Evolutionary conservation across 768 basidiomycete genomes (phyloP), one percentile per base, ranked within the genome.

Genomic region (Hypsizygus marmoreus): DNA sequence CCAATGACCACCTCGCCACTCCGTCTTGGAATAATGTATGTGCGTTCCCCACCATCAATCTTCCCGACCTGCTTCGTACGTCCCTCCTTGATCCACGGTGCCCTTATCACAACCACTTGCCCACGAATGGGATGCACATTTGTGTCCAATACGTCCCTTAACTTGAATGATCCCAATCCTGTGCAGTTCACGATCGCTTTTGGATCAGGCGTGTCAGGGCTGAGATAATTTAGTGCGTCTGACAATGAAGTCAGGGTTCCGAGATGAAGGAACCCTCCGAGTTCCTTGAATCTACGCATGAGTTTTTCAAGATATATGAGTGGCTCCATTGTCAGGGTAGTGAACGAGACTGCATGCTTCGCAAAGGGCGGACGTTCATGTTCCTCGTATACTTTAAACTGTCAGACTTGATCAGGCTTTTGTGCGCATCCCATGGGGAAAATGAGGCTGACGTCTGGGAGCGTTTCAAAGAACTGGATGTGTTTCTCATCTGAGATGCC

Each of bases 1-100:
- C 50, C 49, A 19, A 51, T 51, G 2, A 51, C 36, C n/a, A 55
- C 54, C 25, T 55, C 49, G 3, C 54, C 49, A 19, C 53, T 54
- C 37, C 49, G 33, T 14, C 53, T 39, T 2, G 53, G 53, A 7
- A 54, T 54, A 28, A 54, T 38, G 28, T 54, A 50, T 9, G 49
- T 54, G 9, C 53, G 39, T 24, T 54, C 53, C 1, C 48, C 48
- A 9, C 42, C 35, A 28, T 43, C 47, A 6, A 40, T 28, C 14
- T 40, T 51, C 22, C 44, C 50, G 6, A 50, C 49, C 34, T 54
- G 53, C 25, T 47, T 36, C 11, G 49, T 54, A n/a, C 53, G 40
- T 6, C 53, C 53, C 31, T 54, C 53, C 19, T 47, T 50, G 8
- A 54, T 37, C 53, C 45, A 54, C 2, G 53, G 53, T 2, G 53